A percentile compares a stretch with the other conserved stretches of the same genome.
Evolutionary conservation across 208 protist genomes (phyloP).

Genomic region (Trypanosoma boissoni): DNA sequence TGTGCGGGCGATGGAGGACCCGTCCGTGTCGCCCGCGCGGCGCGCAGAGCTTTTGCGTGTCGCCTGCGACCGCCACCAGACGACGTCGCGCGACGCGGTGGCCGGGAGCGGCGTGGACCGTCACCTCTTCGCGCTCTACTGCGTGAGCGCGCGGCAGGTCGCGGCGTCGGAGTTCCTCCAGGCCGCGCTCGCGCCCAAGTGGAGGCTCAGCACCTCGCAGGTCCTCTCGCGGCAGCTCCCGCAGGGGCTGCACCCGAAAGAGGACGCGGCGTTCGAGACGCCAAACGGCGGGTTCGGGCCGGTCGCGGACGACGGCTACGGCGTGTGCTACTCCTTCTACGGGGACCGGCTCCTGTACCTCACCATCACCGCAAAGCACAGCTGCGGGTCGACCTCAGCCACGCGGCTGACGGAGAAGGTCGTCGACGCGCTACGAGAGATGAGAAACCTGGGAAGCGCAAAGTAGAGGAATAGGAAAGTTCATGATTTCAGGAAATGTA

Average conservation of each 20-base stretch:
- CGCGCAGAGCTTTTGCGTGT: constrained; percentile 36
- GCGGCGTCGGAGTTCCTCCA: constrained; percentile 68
- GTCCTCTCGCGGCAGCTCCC: constrained; percentile 66
- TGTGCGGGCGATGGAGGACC: constrained; percentile 43
- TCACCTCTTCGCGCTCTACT: constrained; percentile 87
- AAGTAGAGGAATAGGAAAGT: background rate
- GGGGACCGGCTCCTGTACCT: constrained; percentile 68
- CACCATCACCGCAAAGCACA: constrained; percentile 76
- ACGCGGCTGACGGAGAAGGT: constrained; percentile 42
- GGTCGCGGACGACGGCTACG: constrained; percentile 81
- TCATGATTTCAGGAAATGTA: background rate
- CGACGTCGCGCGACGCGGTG: constrained; percentile 53
- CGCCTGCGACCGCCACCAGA: constrained; percentile 60
- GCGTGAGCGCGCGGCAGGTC: constrained; percentile 47
- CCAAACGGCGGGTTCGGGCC: constrained; percentile 86
- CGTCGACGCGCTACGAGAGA: constrained; percentile 35
- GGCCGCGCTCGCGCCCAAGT: constrained; percentile 51
- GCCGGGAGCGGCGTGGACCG: constrained; percentile 78
- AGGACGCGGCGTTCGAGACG: constrained; percentile 39
- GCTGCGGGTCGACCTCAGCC: constrained; percentile 38
- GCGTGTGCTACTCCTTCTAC: constrained; percentile 86
- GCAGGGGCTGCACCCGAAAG: constrained; percentile 33
- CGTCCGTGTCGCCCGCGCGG: constrained; percentile 18
- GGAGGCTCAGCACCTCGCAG: constrained; percentile 82
- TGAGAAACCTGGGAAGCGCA: constrained; percentile 29